Percentiles rank a stretch among this genome's conserved stretches.
Evolutionary conservation across 2,329 filamentous ascomycete species (phyloP).

Genomic region (Talaromyces sp.): DNA sequence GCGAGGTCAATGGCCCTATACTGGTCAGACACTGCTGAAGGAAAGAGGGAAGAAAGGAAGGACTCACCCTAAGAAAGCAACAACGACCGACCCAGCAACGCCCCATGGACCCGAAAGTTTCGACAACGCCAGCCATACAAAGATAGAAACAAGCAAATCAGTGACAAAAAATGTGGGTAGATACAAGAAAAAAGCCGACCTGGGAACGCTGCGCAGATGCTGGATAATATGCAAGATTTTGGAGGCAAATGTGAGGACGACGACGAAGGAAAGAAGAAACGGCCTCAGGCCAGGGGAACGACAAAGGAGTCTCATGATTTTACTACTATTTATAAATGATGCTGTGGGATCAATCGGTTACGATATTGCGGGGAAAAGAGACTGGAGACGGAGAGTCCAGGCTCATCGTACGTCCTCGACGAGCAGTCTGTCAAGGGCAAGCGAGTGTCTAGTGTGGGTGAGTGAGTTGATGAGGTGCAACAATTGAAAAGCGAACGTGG

Average conservation of each 20-base stretch:
- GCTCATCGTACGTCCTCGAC: not conserved
- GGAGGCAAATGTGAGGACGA: conserved; percentile 26
- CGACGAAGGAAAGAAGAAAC: conserved; percentile 28
- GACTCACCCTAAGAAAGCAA: conserved; percentile 26
- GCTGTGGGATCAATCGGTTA: not conserved
- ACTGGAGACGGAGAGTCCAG: not conserved
- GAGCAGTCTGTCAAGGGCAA: not conserved
- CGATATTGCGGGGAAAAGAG: not conserved
- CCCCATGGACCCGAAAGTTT: conserved; percentile 20
- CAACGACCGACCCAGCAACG: conserved; percentile 21
- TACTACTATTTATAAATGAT: not conserved
- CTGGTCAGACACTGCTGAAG: not conserved
- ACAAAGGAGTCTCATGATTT: conserved; percentile 11
- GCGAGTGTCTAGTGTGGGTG: not conserved
- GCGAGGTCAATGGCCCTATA: conserved; percentile 24
- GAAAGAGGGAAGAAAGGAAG: not conserved
- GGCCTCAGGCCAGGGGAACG: conserved; percentile 22
- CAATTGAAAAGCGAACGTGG: not conserved
- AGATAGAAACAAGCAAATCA: conserved; percentile 25
- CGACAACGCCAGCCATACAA: conserved; percentile 25
- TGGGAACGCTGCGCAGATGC: conserved; percentile 25
- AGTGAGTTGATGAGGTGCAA: not conserved
- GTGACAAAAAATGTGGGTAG: conserved; percentile 32
- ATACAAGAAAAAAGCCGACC: conserved; percentile 25
- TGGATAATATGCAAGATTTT: conserved; percentile 29